A percentile compares a stretch with the other conserved stretches of the same genome.
These are phyloP conservation scores for Beauveria varroae DNA, from an alignment of 2,329 filamentous ascomycete species.

Conservation along the genomic window DNA sequence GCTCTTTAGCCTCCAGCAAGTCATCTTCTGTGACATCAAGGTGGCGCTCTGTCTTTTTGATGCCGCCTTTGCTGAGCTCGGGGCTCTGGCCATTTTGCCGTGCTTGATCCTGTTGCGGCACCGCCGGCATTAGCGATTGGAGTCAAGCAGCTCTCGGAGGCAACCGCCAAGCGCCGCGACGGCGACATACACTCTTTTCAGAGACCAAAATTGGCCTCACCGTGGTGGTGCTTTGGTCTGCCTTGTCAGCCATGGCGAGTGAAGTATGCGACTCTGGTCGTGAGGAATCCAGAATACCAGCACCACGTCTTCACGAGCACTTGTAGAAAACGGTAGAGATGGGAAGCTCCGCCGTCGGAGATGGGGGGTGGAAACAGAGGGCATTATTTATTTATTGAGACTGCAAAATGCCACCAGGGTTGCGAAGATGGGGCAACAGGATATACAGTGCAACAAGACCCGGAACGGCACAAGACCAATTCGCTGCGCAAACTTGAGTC, in stretches of 20 bases:
- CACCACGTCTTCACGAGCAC: background rate
- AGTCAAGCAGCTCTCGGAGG: too few relatives aligned
- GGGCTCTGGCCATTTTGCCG: background rate
- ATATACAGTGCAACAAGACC: too few relatives aligned
- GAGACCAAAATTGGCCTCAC: background rate
- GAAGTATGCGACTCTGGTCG: background rate
- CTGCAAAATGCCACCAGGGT: too few relatives aligned
- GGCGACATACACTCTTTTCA: background rate
- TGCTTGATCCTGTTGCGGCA: background rate
- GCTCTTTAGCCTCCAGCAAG: slow-evolving; percentile 34
- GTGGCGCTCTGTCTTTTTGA: slow-evolving; percentile 7
- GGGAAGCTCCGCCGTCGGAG: too few relatives aligned
- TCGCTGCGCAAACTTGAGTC: too few relatives aligned
- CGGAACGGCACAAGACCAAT: too few relatives aligned
- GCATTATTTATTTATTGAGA: too few relatives aligned
- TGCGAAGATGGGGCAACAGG: too few relatives aligned
- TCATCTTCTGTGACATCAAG: slow-evolving; percentile 35
- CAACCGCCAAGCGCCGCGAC: background rate
- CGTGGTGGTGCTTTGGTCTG: background rate
- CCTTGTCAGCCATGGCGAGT: background rate
- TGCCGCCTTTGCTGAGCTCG: background rate
- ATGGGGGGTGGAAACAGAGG: too few relatives aligned
- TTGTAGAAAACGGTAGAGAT: background rate
- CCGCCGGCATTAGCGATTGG: background rate
- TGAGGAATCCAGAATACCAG: background rate